These are phyloP conservation scores for Gracilaria domingensis DNA, from an alignment of 23 red algal species.

Conservation along the genomic window DNA sequence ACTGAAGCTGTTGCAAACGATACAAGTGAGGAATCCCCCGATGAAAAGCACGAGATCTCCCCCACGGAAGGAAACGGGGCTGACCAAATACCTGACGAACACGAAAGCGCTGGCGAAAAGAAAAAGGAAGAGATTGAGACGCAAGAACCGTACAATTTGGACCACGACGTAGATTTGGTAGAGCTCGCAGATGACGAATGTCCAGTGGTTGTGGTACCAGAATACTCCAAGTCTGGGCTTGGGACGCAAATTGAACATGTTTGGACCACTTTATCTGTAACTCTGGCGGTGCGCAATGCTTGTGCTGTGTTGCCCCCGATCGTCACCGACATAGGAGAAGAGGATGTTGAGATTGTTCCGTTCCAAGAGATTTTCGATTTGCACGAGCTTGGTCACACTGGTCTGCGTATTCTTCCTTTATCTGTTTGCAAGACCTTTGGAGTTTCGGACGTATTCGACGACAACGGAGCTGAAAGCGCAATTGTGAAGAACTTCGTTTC, in stretches of 20 bases:
- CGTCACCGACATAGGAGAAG: background rate
- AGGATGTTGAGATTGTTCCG: conserved; percentile 3
- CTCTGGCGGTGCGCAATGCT: conserved; percentile 51
- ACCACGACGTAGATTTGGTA: conserved; percentile 11
- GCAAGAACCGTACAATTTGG: background rate
- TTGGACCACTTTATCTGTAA: conserved; percentile 45
- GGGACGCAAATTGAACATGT: conserved; percentile 53
- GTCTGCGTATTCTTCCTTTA: conserved; percentile 44
- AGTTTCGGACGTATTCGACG: conserved; percentile 27
- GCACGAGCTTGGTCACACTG: conserved; percentile 31
- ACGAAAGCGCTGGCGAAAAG: background rate
- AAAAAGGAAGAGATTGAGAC: background rate
- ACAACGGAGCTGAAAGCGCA: conserved; percentile 22
- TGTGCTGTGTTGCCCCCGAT: conserved; percentile 41
- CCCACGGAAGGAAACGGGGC: background rate
- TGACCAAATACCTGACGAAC: background rate
- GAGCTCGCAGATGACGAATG: conserved; percentile 47
- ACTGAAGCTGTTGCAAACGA: background rate
- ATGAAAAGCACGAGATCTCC: background rate
- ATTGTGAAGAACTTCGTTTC: conserved; percentile 32
- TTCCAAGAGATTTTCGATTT: conserved; percentile 55
- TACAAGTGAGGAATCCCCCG: background rate
- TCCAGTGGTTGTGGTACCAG: conserved; percentile 37
- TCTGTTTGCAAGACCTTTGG: conserved; percentile 19
- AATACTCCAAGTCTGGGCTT: conserved; percentile 22